Percentiles rank a stretch among this genome's conserved stretches.
Evolutionary conservation across 805 yeast species (phyloP).

Genomic region (Lachancea lanzarotensis): DNA sequence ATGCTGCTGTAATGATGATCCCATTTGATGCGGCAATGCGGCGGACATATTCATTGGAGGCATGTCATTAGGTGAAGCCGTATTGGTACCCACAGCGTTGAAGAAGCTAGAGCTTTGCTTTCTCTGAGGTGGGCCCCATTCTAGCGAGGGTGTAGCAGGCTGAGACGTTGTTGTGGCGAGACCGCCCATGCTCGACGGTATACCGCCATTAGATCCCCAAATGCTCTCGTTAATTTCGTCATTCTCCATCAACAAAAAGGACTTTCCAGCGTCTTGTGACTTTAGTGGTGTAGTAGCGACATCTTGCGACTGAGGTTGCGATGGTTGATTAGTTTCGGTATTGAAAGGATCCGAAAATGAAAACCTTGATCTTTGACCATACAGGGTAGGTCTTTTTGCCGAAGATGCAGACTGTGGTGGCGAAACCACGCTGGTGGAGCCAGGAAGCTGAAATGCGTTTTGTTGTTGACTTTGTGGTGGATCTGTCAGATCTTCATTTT

Average conservation of each 20-base stretch:
- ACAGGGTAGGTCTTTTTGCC: conserved; percentile 48
- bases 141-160: conserved; percentile 28
- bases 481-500: conserved; percentile 10
- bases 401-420: conserved; percentile 28
- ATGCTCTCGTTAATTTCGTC: conserved; percentile 32
- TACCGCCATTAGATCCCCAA: conserved; percentile 29
- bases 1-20: conserved; percentile 24
- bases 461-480: conserved; percentile 12
- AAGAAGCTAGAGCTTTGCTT: conserved; percentile 26
- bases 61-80: conserved; percentile 13
- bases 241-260: conserved; percentile 37
- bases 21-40: conserved; percentile 8
- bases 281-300: conserved; percentile 12
- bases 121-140: conserved; percentile 25
- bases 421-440: conserved; percentile 14
- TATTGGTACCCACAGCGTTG: conserved; percentile 11
- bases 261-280: conserved; percentile 36
- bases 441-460: conserved; percentile 15
- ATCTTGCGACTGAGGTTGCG: conserved; percentile 12
- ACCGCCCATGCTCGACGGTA: conserved; percentile 28
- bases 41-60: conserved; percentile 21
- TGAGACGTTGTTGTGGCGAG: conserved; percentile 23
- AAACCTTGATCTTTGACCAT: conserved; percentile 59
- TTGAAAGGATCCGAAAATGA: conserved; percentile 60
- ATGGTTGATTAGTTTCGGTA: conserved; percentile 24